Percentiles rank a stretch among this genome's conserved stretches.
Conservation (phyloP, 305 asterid genomes). For the Euphrasia arctica region DNA sequence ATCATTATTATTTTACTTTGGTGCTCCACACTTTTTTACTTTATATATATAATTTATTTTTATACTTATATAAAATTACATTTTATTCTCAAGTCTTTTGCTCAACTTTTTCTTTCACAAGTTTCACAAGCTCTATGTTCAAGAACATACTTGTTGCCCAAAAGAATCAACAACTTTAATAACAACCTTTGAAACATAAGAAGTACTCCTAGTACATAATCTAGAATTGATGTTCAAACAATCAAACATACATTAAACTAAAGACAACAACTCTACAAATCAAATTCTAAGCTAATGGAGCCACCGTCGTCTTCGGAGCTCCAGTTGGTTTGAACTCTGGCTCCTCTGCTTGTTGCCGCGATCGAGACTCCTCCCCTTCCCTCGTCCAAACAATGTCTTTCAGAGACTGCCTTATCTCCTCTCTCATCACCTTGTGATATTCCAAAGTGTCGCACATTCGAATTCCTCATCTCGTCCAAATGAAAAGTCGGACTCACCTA, state of each 20-base stretch:
- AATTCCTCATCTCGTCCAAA: conserved; percentile 64
- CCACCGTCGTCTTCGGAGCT: not conserved
- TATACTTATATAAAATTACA: too few species aligned
- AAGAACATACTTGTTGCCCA: too few species aligned
- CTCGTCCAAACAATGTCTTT: conserved; percentile 79
- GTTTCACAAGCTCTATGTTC: too few species aligned
- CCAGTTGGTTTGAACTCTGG: too few species aligned
- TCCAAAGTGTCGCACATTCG: conserved; percentile 64
- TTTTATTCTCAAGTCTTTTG: too few species aligned
- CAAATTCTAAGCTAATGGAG: not conserved
- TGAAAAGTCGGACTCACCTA: conserved; percentile 54
- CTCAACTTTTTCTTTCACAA: too few species aligned
- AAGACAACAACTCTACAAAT: not conserved
- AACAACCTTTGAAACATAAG: not conserved
- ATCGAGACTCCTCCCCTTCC: conserved; percentile 56
- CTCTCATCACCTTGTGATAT: conserved; percentile 57
- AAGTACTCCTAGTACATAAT: too few species aligned
- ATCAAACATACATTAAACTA: not conserved
- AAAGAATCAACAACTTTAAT: too few species aligned
- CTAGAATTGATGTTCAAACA: too few species aligned
- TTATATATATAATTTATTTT: too few species aligned
- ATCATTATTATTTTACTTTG: too few species aligned
- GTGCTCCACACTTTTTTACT: too few species aligned
- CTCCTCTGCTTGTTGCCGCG: conserved; percentile 18
- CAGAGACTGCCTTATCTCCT: conserved; percentile 57